These are phyloP conservation scores for Oldenlandia corymbosa DNA, from an alignment of 257 asterid genomes.

Conservation along the genomic window DNA sequence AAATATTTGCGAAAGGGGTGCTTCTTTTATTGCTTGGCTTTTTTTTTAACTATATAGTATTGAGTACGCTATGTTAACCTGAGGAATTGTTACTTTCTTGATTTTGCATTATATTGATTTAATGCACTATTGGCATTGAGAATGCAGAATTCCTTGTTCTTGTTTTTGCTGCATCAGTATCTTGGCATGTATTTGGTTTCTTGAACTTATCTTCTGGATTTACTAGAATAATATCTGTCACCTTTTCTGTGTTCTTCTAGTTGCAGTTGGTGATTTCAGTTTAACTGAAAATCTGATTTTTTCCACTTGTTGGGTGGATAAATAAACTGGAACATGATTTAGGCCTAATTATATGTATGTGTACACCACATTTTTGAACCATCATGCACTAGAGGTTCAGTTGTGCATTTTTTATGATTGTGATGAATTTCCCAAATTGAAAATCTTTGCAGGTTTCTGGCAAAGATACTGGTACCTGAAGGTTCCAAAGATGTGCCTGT, in stretches of 20 bases:
- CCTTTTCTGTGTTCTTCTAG: neutral
- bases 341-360: neutral
- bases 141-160: neutral
- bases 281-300: neutral
- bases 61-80: neutral
- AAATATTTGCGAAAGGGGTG: neutral
- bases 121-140: neutral
- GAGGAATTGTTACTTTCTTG: neutral
- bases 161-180: neutral
- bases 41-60: neutral
- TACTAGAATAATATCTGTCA: neutral
- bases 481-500: constrained; percentile 98
- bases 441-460: constrained; percentile 60
- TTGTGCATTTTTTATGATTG: neutral
- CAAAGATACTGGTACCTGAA: constrained; percentile 90
- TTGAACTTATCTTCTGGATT: neutral
- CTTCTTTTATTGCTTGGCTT: neutral
- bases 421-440: neutral
- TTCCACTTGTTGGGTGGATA: neutral
- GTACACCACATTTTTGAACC: neutral
- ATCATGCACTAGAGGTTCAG: neutral
- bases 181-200: neutral
- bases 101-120: neutral
- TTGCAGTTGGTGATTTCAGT: neutral
- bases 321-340: neutral